Evolutionary conservation across 805 yeast species (phyloP), one percentile per base, ranked within the genome.

Genomic region (Yarrowia sp.): DNA sequence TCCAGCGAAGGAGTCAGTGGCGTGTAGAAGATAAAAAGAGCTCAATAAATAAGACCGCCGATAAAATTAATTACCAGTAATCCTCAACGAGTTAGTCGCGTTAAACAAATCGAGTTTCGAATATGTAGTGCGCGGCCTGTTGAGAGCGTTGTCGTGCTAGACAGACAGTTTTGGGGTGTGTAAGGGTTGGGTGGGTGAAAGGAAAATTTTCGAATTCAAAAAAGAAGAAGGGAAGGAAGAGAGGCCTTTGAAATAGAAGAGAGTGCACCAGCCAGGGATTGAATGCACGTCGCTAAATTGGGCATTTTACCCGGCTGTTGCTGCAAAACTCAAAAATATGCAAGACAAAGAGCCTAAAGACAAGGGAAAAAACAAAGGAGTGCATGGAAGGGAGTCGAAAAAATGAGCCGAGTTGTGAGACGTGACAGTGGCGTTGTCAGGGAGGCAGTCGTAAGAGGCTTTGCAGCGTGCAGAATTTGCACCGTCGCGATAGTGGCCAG

Each of bases 1-100:
- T 22, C 64, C 64, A 58, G 51, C 35, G 22, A 58, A 58, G 64
- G 64, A 43, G 64, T 58, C 64, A 58, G 64, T 58, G 64, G 64
- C 64, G 51, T 17, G 35, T 28, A 44, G 45, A 36, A 58, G 51
- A 58, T 7, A 58, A 57, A 58, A 44, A 43, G 43, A 22, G 64
- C 51, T 43, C 43, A 58, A 58, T 43, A 58, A 58, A 58, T 43
- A 58, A 41, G 64, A 58, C 42, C 64, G 44, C 64, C 8, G 43
- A 35, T 22, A 43, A 55, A 55, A 31, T 55, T 55, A 55, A 55
- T 55, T 41, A 55, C 61, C 61, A 39, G 61, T 31, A 31, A 41
- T 55, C 61, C 61, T 41, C 61, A 41, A 55, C 61, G 61, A 55
- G 61, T 31, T 55, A 39, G 61, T 55, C 61, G 61, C 61, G 61